Conservation (phyloP, 169 alveolate species). For the Plasmodium yoelii region DNA sequence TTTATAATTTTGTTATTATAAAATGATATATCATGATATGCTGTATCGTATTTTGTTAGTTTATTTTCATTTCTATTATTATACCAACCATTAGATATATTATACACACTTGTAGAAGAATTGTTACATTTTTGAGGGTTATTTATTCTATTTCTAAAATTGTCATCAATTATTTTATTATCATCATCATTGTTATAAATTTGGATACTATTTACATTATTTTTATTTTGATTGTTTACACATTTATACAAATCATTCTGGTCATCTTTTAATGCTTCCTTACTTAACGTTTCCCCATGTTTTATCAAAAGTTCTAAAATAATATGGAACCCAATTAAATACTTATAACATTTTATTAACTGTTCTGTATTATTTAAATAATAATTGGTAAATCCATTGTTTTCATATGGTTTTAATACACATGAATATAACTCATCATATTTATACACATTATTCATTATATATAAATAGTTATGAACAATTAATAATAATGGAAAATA, state of each 20-base stretch:
- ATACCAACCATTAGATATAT: too few relatives aligned
- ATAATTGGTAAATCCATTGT: conserved; percentile 1
- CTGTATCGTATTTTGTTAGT: too few relatives aligned
- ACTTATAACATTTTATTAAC: conserved; percentile 2
- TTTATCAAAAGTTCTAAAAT: conserved; percentile 15
- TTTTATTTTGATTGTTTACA: too few relatives aligned
- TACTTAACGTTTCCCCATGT: conserved; percentile 11
- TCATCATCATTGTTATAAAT: too few relatives aligned
- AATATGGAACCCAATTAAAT: conserved; percentile 7
- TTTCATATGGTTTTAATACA: conserved; percentile 32
- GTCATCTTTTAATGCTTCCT: background rate
- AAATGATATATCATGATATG: too few relatives aligned
- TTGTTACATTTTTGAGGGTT: too few relatives aligned
- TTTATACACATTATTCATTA: conserved; percentile 56
- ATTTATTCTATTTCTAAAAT: too few relatives aligned
- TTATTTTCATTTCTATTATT: too few relatives aligned
- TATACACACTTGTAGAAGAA: too few relatives aligned
- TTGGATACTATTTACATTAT: too few relatives aligned
- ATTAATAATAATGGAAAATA: conserved; percentile 3
- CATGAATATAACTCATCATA: conserved; percentile 56
- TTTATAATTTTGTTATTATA: too few relatives aligned
- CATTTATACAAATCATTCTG: background rate
- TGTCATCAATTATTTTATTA: too few relatives aligned
- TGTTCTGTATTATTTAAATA: conserved; percentile 7
- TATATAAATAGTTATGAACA: conserved; percentile 1